These are phyloP conservation scores for Ascochyta lentis DNA, from an alignment of 2,329 filamentous ascomycete species.

Conservation along the genomic window DNA sequence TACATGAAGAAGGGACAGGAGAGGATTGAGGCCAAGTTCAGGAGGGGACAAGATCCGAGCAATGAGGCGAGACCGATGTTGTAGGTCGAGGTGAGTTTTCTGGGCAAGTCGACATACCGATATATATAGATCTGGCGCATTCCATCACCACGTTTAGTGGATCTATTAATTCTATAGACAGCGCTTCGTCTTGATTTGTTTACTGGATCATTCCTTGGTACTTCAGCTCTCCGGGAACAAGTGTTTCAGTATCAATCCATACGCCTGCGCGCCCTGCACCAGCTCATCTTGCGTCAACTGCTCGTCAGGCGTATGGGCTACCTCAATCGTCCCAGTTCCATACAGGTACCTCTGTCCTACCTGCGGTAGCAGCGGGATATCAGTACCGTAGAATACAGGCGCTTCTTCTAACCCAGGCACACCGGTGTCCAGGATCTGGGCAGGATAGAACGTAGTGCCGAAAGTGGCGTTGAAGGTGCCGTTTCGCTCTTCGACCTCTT, in stretches of 20 bases:
- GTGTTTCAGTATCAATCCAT: slow-evolving; percentile 29
- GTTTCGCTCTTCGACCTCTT: slow-evolving; percentile 21
- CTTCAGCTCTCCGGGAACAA: slow-evolving; percentile 19
- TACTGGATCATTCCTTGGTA: neutral
- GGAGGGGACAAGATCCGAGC: slow-evolving; percentile 22
- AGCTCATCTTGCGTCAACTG: slow-evolving; percentile 28
- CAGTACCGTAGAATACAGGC: slow-evolving; percentile 35
- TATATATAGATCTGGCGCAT: neutral
- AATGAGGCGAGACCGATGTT: slow-evolving; percentile 34
- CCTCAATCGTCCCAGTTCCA: slow-evolving; percentile 30
- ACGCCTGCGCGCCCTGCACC: slow-evolving; percentile 31
- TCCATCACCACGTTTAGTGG: too few relatives aligned
- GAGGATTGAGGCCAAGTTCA: slow-evolving; percentile 32
- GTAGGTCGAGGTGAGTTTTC: neutral
- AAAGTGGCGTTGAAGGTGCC: slow-evolving; percentile 25
- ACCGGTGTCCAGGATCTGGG: slow-evolving; percentile 30
- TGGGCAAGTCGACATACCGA: too few relatives aligned
- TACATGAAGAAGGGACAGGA: slow-evolving; percentile 38
- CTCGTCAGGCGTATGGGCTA: slow-evolving; percentile 33
- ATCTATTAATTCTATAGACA: too few relatives aligned
- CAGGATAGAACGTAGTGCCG: slow-evolving; percentile 15
- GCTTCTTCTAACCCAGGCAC: slow-evolving; percentile 30
- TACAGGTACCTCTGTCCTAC: slow-evolving; percentile 33
- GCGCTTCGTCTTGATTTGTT: too few relatives aligned
- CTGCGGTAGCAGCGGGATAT: slow-evolving; percentile 32